Conservation (phyloP, 2,329 filamentous ascomycete species). For the Fusarium proliferatum region DNA sequence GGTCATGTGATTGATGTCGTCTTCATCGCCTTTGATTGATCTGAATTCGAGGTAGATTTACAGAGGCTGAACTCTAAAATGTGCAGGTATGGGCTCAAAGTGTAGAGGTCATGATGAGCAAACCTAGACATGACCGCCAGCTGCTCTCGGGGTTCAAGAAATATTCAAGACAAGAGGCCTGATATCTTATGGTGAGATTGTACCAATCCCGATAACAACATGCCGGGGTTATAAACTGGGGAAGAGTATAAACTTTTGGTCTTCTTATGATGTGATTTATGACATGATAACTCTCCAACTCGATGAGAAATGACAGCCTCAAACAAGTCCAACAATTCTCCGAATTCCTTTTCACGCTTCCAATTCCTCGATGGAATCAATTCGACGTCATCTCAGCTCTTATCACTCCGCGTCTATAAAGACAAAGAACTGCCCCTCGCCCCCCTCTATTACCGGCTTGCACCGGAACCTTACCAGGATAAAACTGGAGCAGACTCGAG, state of each 20-base stretch:
- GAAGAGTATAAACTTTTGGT: not conserved
- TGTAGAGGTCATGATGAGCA: constrained; percentile 30
- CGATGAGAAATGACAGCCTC: not conserved
- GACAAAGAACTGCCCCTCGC: constrained; percentile 23
- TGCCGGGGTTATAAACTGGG: not conserved
- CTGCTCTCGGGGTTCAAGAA: not conserved
- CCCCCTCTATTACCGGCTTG: constrained; percentile 36
- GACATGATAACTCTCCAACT: not conserved
- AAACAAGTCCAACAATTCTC: not conserved
- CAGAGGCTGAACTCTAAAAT: constrained; percentile 28
- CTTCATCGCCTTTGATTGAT: constrained; percentile 8
- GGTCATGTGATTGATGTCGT: constrained; percentile 40
- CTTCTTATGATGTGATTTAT: not conserved
- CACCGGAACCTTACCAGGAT: constrained; percentile 39
- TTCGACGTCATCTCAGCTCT: constrained; percentile 37
- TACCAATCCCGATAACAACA: not conserved
- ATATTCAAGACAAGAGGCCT: not conserved
- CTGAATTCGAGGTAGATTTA: constrained; percentile 6
- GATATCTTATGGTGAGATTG: not conserved
- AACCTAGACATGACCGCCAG: not conserved
- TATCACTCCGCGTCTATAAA: constrained; percentile 10
- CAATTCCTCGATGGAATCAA: constrained; percentile 3
- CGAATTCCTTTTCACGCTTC: not conserved
- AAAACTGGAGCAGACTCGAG: constrained; percentile 39
- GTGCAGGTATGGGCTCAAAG: not conserved